Evolutionary conservation across 306 rosid species (phyloP).

Genomic region (Quercus suber): DNA sequence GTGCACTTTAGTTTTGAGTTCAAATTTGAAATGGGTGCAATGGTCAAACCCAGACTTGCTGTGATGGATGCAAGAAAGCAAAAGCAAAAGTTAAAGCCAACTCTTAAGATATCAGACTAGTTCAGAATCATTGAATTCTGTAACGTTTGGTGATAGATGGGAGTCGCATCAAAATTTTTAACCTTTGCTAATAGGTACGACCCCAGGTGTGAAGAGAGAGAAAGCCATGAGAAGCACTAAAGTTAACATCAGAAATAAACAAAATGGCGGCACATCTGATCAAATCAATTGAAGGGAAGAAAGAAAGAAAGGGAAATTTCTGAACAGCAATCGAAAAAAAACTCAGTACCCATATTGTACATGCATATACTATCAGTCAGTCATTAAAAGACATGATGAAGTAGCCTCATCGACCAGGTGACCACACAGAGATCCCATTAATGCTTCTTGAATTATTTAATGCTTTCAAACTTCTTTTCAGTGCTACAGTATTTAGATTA

Average conservation of each 20-base stretch:
- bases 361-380: conserved; percentile 55
- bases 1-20: conserved; percentile 17
- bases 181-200: conserved; percentile 25
- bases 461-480: conserved; percentile 55
- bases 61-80: conserved; percentile 60
- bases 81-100: conserved; percentile 67
- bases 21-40: conserved; percentile 26
- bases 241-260: conserved; percentile 31
- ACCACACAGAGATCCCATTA: conserved; percentile 30
- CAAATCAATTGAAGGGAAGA: conserved; percentile 50
- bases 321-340: conserved; percentile 8
- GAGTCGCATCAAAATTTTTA: conserved; percentile 30
- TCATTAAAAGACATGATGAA: conserved; percentile 42
- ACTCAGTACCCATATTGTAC: conserved; percentile 29
- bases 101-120: conserved; percentile 22
- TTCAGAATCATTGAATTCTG: conserved; percentile 34
- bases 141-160: conserved; percentile 9
- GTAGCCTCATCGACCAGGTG: conserved; percentile 34
- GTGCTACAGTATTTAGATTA: not conserved
- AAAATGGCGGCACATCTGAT: conserved; percentile 95
- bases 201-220: conserved; percentile 4
- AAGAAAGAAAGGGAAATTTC: conserved; percentile 10
- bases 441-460: conserved; percentile 31
- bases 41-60: conserved; percentile 69
- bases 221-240: conserved; percentile 27